Conservation (phyloP, 1,139 yeast genomes). For the Wickerhamomyces sp. region DNA sequence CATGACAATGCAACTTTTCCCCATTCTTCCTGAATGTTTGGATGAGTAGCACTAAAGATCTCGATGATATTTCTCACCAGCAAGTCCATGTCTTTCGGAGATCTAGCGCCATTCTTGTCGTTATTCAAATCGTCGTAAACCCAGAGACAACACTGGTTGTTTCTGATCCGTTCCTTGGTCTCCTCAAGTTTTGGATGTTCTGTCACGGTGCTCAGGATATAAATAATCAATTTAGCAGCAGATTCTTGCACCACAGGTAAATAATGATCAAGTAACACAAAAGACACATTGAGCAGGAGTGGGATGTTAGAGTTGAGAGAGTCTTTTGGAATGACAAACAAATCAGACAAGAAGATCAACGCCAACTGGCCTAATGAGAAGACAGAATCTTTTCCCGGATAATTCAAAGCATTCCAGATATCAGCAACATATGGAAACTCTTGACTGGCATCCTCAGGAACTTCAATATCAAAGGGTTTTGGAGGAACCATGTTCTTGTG, state of each 20-base stretch:
- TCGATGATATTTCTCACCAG: slow-evolving; percentile 61
- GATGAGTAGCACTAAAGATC: slow-evolving; percentile 44
- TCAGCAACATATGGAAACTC: slow-evolving; percentile 80
- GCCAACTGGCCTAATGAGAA: slow-evolving; percentile 89
- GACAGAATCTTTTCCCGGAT: slow-evolving; percentile 64
- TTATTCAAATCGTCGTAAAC: slow-evolving; percentile 78
- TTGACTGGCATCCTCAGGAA: slow-evolving; percentile 26
- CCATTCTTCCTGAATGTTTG: slow-evolving; percentile 74
- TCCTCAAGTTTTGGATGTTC: slow-evolving; percentile 48
- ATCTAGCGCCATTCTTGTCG: slow-evolving; percentile 75
- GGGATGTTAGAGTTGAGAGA: slow-evolving; percentile 58
- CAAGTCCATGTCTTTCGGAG: slow-evolving; percentile 85
- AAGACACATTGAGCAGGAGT: slow-evolving; percentile 72
- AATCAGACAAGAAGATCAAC: slow-evolving; percentile 75
- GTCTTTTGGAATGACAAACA: slow-evolving; percentile 58
- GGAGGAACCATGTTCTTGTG: slow-evolving; percentile 89
- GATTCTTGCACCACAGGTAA: slow-evolving; percentile 77
- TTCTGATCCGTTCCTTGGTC: slow-evolving; percentile 50
- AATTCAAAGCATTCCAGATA: slow-evolving; percentile 50
- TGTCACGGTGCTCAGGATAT: slow-evolving; percentile 59
- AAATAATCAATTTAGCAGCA: slow-evolving; percentile 70
- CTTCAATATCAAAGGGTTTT: slow-evolving; percentile 27
- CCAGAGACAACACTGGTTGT: slow-evolving; percentile 58
- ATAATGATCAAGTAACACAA: slow-evolving; percentile 85
- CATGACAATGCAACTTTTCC: slow-evolving; percentile 76